Percentiles rank a stretch among this genome's conserved stretches.
These are phyloP conservation scores for Neurospora sp. DNA, from an alignment of 495 filamentous ascomycete genomes.

Conservation along the genomic window DNA sequence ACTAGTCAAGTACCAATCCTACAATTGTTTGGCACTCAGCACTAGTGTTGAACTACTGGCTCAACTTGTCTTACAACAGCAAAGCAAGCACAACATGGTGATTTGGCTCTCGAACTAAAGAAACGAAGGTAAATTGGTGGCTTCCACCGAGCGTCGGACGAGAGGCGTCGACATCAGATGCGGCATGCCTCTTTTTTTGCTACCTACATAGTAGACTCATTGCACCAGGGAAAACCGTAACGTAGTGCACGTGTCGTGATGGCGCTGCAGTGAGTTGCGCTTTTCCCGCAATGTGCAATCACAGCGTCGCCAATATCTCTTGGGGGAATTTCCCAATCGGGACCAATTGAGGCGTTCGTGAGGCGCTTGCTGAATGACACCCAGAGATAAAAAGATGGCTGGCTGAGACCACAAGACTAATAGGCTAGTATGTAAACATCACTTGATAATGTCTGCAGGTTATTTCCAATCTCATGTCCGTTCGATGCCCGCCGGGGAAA, in stretches of 20 bases:
- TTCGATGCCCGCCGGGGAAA: background rate
- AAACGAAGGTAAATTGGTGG: background rate
- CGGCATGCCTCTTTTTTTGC: background rate
- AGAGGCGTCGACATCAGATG: background rate
- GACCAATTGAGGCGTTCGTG: background rate
- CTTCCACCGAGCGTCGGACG: background rate
- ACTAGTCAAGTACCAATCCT: background rate
- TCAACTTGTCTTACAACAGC: background rate
- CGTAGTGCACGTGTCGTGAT: background rate
- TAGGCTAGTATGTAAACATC: background rate
- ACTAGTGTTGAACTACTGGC: background rate
- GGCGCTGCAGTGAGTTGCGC: background rate
- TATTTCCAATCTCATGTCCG: background rate
- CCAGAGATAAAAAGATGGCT: background rate
- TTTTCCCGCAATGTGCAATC: background rate
- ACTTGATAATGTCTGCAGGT: background rate
- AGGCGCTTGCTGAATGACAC: background rate
- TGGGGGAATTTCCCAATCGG: background rate
- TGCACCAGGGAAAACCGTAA: background rate
- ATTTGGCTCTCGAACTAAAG: background rate
- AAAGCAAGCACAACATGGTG: background rate
- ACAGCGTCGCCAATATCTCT: background rate
- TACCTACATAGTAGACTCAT: background rate
- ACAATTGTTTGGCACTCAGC: background rate
- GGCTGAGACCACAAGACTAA: background rate